Evolutionary conservation across 2,329 filamentous ascomycete genomes (phyloP).

Genomic region (Ambrosiella cleistominuta): DNA sequence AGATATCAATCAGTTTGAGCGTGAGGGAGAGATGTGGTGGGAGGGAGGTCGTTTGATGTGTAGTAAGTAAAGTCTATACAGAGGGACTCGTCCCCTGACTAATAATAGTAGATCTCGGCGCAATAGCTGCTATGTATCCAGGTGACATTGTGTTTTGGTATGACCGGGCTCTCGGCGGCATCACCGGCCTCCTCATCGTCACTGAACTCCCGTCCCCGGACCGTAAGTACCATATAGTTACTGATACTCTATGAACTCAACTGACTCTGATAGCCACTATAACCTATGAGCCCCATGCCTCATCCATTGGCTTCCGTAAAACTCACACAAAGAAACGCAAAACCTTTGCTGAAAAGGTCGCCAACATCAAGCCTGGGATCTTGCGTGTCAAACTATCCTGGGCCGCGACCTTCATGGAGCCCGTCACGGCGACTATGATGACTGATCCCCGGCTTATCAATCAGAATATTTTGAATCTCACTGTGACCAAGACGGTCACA

Average conservation of each 20-base stretch:
- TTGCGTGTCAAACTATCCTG: conserved; percentile 6
- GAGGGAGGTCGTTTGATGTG: conserved; percentile 4
- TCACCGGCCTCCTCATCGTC: conserved; percentile 6
- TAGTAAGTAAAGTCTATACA: neutral
- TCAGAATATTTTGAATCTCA: neutral
- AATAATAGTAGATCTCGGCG: conserved; percentile 4
- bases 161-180: conserved; percentile 3
- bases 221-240: neutral
- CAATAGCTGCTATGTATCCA: conserved; percentile 7
- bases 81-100: neutral
- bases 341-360: conserved; percentile 1
- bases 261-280: neutral
- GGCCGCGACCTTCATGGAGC: conserved; percentile 7
- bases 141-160: conserved; percentile 11
- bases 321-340: neutral
- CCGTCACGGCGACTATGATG: neutral
- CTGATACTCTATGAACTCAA: neutral
- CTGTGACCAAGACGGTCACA: neutral
- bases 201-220: neutral
- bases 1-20: conserved; percentile 5
- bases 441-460: neutral
- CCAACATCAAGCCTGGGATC: conserved; percentile 1
- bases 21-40: neutral
- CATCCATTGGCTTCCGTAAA: neutral
- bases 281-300: neutral